Base-by-base conservation (phyloP, 768 basidiomycete genomes). In the Exsudoporus frostii region DNA sequence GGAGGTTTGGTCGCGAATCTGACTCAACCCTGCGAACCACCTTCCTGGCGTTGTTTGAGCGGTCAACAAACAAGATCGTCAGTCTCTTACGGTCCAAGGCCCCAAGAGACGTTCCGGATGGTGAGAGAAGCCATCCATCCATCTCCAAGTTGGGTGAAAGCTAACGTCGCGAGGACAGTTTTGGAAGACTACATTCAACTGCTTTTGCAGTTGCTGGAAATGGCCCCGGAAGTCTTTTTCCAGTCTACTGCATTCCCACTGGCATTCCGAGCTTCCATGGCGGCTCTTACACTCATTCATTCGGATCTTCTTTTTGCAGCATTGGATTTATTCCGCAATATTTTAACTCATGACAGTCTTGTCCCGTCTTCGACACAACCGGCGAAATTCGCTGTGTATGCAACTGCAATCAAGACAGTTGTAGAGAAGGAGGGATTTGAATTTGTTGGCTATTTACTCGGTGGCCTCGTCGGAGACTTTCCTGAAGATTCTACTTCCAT, bases 121-220 rank as follows among this genome's bases (percentile, higher is more conserved):
- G 97, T 98, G 62, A 65, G 89, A 66, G n/a, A 20, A 33, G n/a
- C 25, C 5, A 10, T 38, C 22, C 33, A 9, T 47, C 46, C 24
- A 14, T 54, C 46, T 29, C 27, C 29, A n/a, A n/a, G n/a, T 50
- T 11, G 9, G 19, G 27, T 34, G 42, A 40, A 27, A 32, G 25
- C 45, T 58, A 38, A 64, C 45, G 25, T 22, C n/a, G 25, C 37
- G 22, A 4, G 11, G 32, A 36, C 57, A 98, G 97, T 98, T 25
- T 74, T 99, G 63, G 96, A 98, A 68, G 97, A 99, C 66, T 98
- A 95, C 60, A 66, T 93, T 47, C 93, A 92, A 56, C 79, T 93
- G 71, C 72, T 92, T 14, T 70, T 85, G 49, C 83, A 85, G 57
- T 74, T 94, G 63, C 70, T 86, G 45, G 80, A 85, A 39, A 71